Conservation (phyloP, 2,329 filamentous ascomycete species). For the Ophiostoma perfectum region DNA sequence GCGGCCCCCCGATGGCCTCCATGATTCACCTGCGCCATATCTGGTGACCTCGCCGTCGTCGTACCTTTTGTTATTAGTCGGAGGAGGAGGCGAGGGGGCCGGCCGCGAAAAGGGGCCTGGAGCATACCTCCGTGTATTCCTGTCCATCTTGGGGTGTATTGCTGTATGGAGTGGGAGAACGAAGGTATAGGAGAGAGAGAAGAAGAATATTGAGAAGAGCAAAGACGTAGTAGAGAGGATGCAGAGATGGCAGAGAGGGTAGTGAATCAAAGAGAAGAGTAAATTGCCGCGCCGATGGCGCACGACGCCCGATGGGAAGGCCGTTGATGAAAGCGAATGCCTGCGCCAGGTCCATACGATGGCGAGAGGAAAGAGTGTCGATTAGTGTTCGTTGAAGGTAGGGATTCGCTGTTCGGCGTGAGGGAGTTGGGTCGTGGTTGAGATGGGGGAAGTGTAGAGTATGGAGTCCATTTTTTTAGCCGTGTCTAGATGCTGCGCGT, state of each 20-base stretch:
- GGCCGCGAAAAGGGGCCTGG: constrained; percentile 8
- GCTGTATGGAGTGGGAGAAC: neutral
- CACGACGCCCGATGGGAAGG: no score
- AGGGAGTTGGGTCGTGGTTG: neutral
- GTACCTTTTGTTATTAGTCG: constrained; percentile 38
- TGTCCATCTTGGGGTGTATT: neutral
- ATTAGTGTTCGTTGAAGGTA: neutral
- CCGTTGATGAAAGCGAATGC: no score
- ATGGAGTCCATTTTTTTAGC: neutral
- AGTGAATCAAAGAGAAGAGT: no score
- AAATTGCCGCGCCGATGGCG: no score
- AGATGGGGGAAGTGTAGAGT: neutral
- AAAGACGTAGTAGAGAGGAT: no score
- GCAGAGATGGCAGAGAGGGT: no score
- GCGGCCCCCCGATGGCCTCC: constrained; percentile 41
- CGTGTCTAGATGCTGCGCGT: constrained; percentile 3
- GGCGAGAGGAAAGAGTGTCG: no score
- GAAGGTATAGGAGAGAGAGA: neutral
- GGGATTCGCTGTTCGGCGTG: neutral
- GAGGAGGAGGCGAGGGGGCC: neutral
- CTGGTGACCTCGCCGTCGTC: constrained; percentile 58
- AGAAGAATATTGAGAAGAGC: neutral
- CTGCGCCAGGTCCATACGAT: no score
- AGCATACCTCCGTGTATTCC: neutral
- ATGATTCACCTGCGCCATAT: constrained; percentile 58